Conservation (phyloP, 768 basidiomycete species). For the Neoboletus subvelutipes region DNA sequence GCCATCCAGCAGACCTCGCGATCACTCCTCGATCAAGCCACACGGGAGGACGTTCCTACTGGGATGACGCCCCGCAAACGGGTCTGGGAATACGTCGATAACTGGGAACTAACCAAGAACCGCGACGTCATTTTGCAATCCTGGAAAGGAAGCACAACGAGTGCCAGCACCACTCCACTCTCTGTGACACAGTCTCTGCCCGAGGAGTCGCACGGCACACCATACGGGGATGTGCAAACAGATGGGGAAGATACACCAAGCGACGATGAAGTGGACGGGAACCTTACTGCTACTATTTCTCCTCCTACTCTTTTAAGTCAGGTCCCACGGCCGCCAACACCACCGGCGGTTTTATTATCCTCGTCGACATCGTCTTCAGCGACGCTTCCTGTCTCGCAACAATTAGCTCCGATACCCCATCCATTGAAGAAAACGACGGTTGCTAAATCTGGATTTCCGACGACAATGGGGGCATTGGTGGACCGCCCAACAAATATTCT, state of each 20-base stretch:
- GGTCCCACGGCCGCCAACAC: constrained; percentile 19
- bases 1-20: constrained; percentile 50
- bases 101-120: constrained; percentile 68
- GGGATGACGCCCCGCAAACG: constrained; percentile 80
- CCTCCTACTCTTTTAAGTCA: constrained; percentile 4
- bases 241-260: constrained; percentile 27
- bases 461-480: constrained; percentile 27
- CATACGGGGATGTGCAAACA: constrained; percentile 13
- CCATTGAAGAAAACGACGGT: constrained; percentile 25
- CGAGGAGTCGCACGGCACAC: constrained; percentile 24
- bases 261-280: constrained; percentile 14
- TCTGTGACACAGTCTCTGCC: constrained; percentile 38
- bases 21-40: constrained; percentile 54
- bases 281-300: constrained; percentile 21
- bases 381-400: constrained; percentile 25
- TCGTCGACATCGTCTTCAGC: constrained; percentile 41
- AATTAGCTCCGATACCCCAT: constrained; percentile 1
- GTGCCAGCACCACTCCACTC: constrained; percentile 37
- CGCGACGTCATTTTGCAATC: constrained; percentile 59
- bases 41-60: constrained; percentile 61
- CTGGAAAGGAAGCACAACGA: constrained; percentile 42
- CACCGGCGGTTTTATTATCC: constrained; percentile 33
- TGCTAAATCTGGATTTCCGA: constrained; percentile 25
- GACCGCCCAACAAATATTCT: constrained; percentile 36
- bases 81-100: constrained; percentile 62